Percentiles rank a stretch among this genome's conserved stretches.
These are phyloP conservation scores for Neobulgaria alba DNA, from an alignment of 2,329 filamentous ascomycete species.

Conservation along the genomic window DNA sequence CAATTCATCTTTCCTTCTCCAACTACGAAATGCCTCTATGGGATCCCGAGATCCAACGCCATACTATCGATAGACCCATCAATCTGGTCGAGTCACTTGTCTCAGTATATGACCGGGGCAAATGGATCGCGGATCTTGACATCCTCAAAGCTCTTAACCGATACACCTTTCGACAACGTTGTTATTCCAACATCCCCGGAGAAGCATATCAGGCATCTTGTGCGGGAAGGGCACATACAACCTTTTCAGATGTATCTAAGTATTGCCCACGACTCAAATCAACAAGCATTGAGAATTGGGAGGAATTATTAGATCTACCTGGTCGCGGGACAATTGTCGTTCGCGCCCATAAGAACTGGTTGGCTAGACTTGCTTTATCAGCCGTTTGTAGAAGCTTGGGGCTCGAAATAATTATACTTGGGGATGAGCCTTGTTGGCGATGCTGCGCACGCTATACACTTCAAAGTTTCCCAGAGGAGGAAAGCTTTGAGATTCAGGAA, in stretches of 20 bases:
- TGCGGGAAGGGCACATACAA: no score
- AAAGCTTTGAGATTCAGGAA: no score
- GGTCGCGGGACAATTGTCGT: slow-evolving; percentile 1
- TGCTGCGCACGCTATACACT: not conserved
- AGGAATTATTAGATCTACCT: slow-evolving; percentile 10
- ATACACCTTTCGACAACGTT: slow-evolving; percentile 2
- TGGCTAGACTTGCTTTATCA: slow-evolving; percentile 9
- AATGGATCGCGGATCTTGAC: slow-evolving; percentile 21
- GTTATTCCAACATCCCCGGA: not conserved
- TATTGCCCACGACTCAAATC: not conserved
- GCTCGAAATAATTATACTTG: slow-evolving; percentile 4
- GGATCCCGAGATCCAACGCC: slow-evolving; percentile 7
- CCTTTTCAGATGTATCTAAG: not conserved
- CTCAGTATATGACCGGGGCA: slow-evolving; percentile 16
- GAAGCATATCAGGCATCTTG: no score
- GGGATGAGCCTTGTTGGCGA: slow-evolving; percentile 5
- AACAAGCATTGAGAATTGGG: slow-evolving; percentile 13
- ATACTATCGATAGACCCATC: slow-evolving; percentile 12
- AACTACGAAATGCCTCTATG: slow-evolving; percentile 7
- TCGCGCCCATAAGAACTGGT: slow-evolving; percentile 10
- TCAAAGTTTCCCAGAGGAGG: no score
- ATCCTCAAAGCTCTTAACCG: no score
- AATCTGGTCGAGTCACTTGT: slow-evolving; percentile 17
- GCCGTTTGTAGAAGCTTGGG: slow-evolving; percentile 6
- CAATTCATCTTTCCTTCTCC: slow-evolving; percentile 19